Evolutionary conservation across 164 flowering plant species (phyloP), one percentile per base, ranked within the genome.

Genomic region (Vitis rotundifolia): DNA sequence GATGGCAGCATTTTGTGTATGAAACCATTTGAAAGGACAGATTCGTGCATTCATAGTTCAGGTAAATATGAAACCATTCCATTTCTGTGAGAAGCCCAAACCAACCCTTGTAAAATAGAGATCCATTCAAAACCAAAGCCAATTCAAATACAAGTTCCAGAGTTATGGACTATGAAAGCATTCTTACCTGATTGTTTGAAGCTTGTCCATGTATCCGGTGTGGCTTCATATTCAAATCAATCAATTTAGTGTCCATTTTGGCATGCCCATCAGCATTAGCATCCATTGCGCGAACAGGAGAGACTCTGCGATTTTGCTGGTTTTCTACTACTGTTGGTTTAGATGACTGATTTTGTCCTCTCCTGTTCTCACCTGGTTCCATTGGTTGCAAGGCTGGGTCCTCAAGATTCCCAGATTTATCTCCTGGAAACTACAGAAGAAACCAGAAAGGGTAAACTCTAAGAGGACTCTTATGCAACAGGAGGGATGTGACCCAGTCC

Each of bases 181-280:
- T 0, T 53, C 69, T 56, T 28, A 82, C 85, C 79, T 82, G 81
- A 62, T 83, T 71, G 48, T 73, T 78, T 44, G 80, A 68, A 55
- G 73, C 71, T 56, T 78, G 82, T 28, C 51, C 83, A 22, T 80
- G 73, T 9, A 66, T 59, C 14, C 77, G 61, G 8, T 80, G 78
- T 15, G 85, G 85, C 70, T 83, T 71, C 75, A 73, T 75, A 49
- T 83, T 81, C 75, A 83, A 70, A 70, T 83, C 87, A 62, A 81
- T 77, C 81, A 79, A 54, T 58, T 75, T 75, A 12, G 56, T 62
- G 47, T 71, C 77, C 64, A 53, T 72, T 69, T 59, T 71, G 10
- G 44, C 54, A 57, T 73, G 69, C 16, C 80, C 78, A 76, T 81
- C 73, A 63, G 65, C 75, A 61, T 75, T 69, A 56, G 63, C 55